phyloP scores from a whole-genome alignment of 163 green algal genomes.

The Scenedesmus sp. region DNA sequence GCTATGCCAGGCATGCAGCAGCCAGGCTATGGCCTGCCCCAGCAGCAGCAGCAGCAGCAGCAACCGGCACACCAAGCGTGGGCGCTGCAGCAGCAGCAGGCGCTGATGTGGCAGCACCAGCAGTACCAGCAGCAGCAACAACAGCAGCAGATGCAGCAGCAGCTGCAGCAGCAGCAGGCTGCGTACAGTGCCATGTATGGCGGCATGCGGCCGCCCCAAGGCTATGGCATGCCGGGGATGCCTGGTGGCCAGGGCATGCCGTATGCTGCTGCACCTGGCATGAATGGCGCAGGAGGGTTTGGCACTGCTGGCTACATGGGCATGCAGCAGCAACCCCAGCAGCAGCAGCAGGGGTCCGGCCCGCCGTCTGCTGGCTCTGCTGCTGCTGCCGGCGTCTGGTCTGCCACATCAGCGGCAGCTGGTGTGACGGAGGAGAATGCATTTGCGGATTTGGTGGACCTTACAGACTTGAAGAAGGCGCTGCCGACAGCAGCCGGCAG shows the following conservation, averaged over 20 bases:
- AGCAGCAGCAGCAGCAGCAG: conserved; percentile 46
- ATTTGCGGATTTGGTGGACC: conserved; percentile 44
- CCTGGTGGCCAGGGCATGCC: neutral
- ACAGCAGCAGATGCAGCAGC: conserved; percentile 21
- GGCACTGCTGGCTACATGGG: neutral
- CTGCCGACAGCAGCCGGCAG: conserved; percentile 2
- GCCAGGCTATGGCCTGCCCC: neutral
- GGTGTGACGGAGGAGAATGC: conserved; percentile 34
- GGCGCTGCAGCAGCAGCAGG: neutral
- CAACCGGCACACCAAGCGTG: neutral
- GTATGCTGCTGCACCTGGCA: neutral
- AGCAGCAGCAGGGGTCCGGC: neutral
- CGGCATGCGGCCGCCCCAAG: neutral
- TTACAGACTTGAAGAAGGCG: conserved; percentile 15
- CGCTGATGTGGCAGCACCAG: neutral
- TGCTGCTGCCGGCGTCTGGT: neutral
- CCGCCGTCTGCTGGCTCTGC: neutral
- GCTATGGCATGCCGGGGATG: neutral
- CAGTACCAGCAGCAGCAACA: conserved; percentile 29
- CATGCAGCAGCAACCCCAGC: conserved; percentile 22
- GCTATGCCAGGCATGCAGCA: conserved; percentile 7
- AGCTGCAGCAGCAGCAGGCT: conserved; percentile 30
- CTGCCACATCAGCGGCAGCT: conserved; percentile 11
- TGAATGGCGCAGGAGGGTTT: neutral
- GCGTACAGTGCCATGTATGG: conserved; percentile 1